Evolutionary conservation across 768 basidiomycete genomes (phyloP), one percentile per base, ranked within the genome.

Genomic region (Tylopilus balloui): DNA sequence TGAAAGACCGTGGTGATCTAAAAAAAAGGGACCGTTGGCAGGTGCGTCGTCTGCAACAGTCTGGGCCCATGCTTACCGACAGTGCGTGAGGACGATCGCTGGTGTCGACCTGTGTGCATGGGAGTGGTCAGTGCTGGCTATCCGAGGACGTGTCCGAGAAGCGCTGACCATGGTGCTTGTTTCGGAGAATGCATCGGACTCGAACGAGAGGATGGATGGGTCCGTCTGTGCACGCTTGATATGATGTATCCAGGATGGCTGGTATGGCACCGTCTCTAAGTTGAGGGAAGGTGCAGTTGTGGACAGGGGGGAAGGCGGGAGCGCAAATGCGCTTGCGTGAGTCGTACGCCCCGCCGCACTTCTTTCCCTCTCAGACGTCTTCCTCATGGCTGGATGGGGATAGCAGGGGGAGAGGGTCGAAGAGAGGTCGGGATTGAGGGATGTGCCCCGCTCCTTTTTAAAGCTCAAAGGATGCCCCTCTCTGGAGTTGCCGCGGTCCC

Each of bases 1-100:
- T 45, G 40, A 39, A 52, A 62, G 10, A 24, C 42, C 1, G 41
- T 52, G 24, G 53, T 53, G 38, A 60, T 62, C 60, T 58, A 21
- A 11, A 28, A 12, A n/a, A n/a, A n/a, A n/a, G n/a, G 6, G 19
- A 20, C 17, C 0, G 29, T 50, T 5, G 14, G 19, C 25, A 1
- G 7, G 32, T 27, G 19, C 14, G 19, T 38, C 20, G 29, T 42
- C 1, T 34, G 21, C 35, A 34, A 45, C 12, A 19, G 5, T 8
- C 5, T 12, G 7, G 11, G 25, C 42, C 0, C 4, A 9, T n/a
- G 6, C 48, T 49, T 45, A 49, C 54, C 37, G 14, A 20, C 41
- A 42, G 6, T 19, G 10, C 13, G 12, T 43, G 42, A 4, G 25
- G 1, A 6, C 8, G 3, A 9, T n/a, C 45, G 12, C 9, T 13